phyloP scores from a whole-genome alignment of 352 stramenopile species.

The Blastocystis sp. region DNA sequence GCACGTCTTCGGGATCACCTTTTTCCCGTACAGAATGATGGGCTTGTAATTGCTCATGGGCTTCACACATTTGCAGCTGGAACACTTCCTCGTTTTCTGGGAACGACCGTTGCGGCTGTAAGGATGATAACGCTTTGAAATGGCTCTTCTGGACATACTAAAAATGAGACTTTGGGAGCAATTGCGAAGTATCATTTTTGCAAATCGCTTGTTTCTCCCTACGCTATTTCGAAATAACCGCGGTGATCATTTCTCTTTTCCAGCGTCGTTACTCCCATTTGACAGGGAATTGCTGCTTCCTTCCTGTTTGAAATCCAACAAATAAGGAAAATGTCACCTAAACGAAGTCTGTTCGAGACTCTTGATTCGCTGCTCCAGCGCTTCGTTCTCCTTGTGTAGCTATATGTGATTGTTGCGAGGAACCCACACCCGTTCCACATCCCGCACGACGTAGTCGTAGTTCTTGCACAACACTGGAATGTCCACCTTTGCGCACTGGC shows the following conservation, averaged over 20 bases:
- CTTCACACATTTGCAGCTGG: constrained; percentile 48
- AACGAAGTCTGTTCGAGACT: constrained; percentile 10
- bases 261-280: background rate
- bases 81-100: constrained; percentile 44
- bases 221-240: background rate
- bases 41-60: constrained; percentile 51
- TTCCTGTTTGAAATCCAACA: background rate
- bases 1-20: constrained; percentile 59
- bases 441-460: constrained; percentile 26
- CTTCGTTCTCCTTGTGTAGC: constrained; percentile 49
- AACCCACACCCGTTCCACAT: constrained; percentile 29
- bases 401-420: background rate
- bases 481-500: constrained; percentile 42
- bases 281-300: background rate
- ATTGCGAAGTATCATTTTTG: background rate
- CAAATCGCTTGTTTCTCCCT: background rate
- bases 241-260: background rate
- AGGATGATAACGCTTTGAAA: constrained; percentile 9
- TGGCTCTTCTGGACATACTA: constrained; percentile 41
- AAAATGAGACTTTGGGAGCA: background rate
- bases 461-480: constrained; percentile 64
- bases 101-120: background rate
- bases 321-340: background rate
- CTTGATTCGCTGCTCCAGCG: constrained; percentile 1
- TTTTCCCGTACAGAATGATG: constrained; percentile 60